Base-by-base conservation (phyloP, 2,329 filamentous ascomycete species). In the Colletotrichum tabaci region DNA sequence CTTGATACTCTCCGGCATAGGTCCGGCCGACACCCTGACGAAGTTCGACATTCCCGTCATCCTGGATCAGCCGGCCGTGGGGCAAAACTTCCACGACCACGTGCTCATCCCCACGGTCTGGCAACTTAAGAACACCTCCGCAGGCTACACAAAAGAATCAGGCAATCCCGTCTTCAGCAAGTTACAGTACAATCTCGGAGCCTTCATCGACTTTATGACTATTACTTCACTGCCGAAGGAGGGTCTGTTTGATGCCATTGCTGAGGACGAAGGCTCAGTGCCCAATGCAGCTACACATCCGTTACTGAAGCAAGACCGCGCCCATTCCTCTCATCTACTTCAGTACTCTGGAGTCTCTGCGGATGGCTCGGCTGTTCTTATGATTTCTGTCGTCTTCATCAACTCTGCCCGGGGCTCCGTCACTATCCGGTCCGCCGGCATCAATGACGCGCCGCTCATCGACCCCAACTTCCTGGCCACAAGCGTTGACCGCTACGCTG, bases 1-100 rank as follows among this genome's bases (percentile, higher is more conserved):
- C 42, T 80, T 89, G 3, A 83, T 87, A 74, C 84, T 86, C 16
- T 88, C 87, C 3, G 87, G 87, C 0, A 85, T 89, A 30, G 86
- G 87, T 0, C 82, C 84, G 7, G 81, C 79, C 50, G 76, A 80
- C 0, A 84, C 87, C 49, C 76, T 73, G 3, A 77, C 82, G 18
- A 77, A 84, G 65, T 77, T 84, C 47, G 79, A 78, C 10, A 86
- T 87, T 53, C 55, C 79, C 3, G 82, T 81, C 40, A 74, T 82
- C 9, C 79, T 87, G 0, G 79, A 87, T 13, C 79, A 83, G 0
- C 84, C 84, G 1, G 85, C 85, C 0, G 86, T 88, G 0, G 86
- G 86, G 6, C 84, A 84, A 75, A 87, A 87, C 64, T 79, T 87
- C 2, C 82, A 86, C 75, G 86, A 87, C 73, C 77, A 80, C 55